Evolutionary conservation across 805 yeast species (phyloP).

Genomic region (Cyberlindnera meyerae): DNA sequence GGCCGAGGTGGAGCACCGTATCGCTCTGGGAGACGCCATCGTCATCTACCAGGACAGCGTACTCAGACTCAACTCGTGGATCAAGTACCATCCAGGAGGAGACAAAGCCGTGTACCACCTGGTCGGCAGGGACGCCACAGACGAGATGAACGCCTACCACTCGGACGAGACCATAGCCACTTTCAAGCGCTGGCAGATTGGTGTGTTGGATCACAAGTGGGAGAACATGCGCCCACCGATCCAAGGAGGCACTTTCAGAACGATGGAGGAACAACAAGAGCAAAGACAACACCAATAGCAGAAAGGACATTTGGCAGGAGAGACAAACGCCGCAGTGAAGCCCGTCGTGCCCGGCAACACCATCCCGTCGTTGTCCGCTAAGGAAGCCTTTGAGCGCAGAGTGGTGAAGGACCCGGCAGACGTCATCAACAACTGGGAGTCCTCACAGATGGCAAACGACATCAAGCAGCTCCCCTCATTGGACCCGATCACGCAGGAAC

Average conservation of each 20-base stretch:
- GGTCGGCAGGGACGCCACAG: constrained; percentile 88
- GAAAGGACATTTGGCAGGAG: constrained; percentile 33
- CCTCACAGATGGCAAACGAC: constrained; percentile 49
- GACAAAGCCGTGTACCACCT: constrained; percentile 77
- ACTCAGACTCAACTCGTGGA: constrained; percentile 65
- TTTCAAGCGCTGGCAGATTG: constrained; percentile 60
- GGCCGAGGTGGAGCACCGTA: constrained; percentile 49
- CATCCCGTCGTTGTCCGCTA: constrained; percentile 35
- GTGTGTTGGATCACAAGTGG: constrained; percentile 63
- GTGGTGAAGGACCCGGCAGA: constrained; percentile 52
- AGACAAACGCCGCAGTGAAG: constrained; percentile 32
- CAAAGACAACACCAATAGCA: neutral
- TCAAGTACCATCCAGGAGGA: constrained; percentile 81
- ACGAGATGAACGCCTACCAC: constrained; percentile 86
- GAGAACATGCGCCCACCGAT: constrained; percentile 78
- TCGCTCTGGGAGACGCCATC: constrained; percentile 63
- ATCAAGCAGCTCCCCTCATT: constrained; percentile 54
- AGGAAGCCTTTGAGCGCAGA: constrained; percentile 24
- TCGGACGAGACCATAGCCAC: constrained; percentile 46
- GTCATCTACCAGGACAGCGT: constrained; percentile 62
- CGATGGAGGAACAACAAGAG: constrained; percentile 23
- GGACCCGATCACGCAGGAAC: constrained; percentile 61
- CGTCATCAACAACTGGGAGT: constrained; percentile 54
- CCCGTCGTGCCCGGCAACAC: constrained; percentile 50
- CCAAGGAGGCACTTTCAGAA: constrained; percentile 63